Base-by-base conservation (phyloP, 495 filamentous ascomycete genomes). In the Oidiodendron maius region DNA sequence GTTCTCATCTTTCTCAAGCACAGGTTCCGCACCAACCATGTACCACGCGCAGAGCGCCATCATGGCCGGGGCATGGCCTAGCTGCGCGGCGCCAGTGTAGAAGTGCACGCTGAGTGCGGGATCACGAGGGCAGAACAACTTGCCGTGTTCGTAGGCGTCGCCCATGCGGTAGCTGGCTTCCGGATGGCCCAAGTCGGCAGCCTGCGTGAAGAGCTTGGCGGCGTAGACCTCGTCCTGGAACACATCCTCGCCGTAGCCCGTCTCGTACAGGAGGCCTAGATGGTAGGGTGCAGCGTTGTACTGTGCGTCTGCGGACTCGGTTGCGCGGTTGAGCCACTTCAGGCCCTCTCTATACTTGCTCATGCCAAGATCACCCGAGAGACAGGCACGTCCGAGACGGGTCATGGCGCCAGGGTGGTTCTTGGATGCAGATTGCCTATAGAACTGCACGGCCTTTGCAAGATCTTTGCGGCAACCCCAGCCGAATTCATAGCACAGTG, bases 11-110 rank as follows among this genome's bases (percentile, higher is more conserved):
- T 90, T 95, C 48, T 94, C 89, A 22, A 99, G 68, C 15, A 96
- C 81, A 0, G 93, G 93, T 57, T 91, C 87, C 8, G 93, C 94
- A 1, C 93, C 93, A 8, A 97, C 86, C 66, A 99, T 83, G 64
- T 96, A 99, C 93, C 93, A 99, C 12, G 93, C 93, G 62, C 93
- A 97, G 18, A 99, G 75, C 15, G 89, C 90, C 90, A 99, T 95
- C 91, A 96, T 96, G n/a, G 90, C 93, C 35, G 84, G 74, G 0
- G 89, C 74, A 62, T 95, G 86, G 1, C 86, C 87, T 11, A 74
- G 69, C 55, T 94, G 87, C 10, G 93, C 93, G 9, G 93, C 93
- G 3, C 80, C 82, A 5, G 91, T 97, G 64, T 99, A 99, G 61
- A 96, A 97, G 62, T 99, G 93, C 16, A 99, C 89, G 56, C 89